Evolutionary conservation across 1,139 yeast species (phyloP), one percentile per base, ranked within the genome.

Genomic region (Yamadazyma dushanensis): DNA sequence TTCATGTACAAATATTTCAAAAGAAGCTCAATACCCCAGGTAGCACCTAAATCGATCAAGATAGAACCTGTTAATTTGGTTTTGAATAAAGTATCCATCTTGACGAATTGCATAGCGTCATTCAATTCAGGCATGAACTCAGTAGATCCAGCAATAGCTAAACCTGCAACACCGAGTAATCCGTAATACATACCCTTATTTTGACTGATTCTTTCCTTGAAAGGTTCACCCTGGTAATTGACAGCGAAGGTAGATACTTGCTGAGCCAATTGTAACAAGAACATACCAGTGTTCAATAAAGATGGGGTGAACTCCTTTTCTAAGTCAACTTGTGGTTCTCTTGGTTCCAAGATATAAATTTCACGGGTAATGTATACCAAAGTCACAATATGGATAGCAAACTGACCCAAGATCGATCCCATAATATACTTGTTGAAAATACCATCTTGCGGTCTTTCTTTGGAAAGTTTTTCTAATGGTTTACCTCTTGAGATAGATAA

Each of bases 121-220:
- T 92, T 92, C 55, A 94, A 66, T 66, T 94, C 99, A 22, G 98
- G 98, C 51, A 90, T 59, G 55, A 92, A 85, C 61, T 94, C 99
- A 19, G 97, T 89, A 7, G 97, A 82, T 17, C 98, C 96, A 13
- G 95, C 77, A 44, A 92, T 63, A 1, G 97, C 95, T 52, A 92
- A 74, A 28, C 76, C 88, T 24, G 95, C 86, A 50, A 92, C 97
- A 47, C 96, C 96, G 31, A 92, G 59, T 43, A 92, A 73, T 19
- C 99, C 98, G 54, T 87, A 92, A 66, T 84, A 92, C 98, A 92
- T 92, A 46, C 97, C 97, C 66, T 83, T 87, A 68, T 92, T 92
- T 61, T 83, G 95, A 40, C 73, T 73, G 52, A 92, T 84, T 43
- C 89, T 80, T 66, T 94, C 96, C 59, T 95, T 83, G 70, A 94